Evolutionary conservation across 2,329 filamentous ascomycete genomes (phyloP).

Genomic region (Alternaria hordeiaustralica): DNA sequence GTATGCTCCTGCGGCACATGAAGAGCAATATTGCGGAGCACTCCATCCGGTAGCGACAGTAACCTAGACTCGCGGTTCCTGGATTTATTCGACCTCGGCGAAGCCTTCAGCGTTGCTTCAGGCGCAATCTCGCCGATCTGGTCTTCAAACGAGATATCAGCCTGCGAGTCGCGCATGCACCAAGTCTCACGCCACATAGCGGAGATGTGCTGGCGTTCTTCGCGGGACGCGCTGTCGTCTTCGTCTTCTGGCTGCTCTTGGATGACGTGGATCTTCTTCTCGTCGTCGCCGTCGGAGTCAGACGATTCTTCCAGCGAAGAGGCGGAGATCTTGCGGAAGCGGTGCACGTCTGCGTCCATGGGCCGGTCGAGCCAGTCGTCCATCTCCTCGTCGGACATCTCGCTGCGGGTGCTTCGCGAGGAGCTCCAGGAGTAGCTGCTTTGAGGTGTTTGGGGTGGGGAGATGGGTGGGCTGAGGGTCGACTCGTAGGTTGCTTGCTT

Average conservation of each 20-base stretch:
- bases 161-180: not conserved
- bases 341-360: constrained; percentile 24
- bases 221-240: not conserved
- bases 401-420: constrained; percentile 10
- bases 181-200: constrained; percentile 11
- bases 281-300: not conserved
- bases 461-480: not conserved
- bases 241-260: constrained; percentile 8
- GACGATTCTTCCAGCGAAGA: constrained; percentile 1
- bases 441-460: constrained; percentile 9
- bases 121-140: not conserved
- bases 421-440: constrained; percentile 7
- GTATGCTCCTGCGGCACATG: not conserved
- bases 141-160: not conserved
- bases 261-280: constrained; percentile 14
- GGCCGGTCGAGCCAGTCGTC: constrained; percentile 27
- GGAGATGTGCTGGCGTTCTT: not conserved
- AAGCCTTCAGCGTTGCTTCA: not conserved
- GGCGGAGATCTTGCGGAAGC: constrained; percentile 15
- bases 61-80: not conserved
- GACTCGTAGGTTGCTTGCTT: constrained; percentile 15
- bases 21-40: constrained; percentile 2
- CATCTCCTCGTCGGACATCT: constrained; percentile 29
- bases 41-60: not conserved
- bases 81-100: not conserved